Base-by-base conservation (phyloP, 306 rosid species). In the Fragaria iinumae region DNA sequence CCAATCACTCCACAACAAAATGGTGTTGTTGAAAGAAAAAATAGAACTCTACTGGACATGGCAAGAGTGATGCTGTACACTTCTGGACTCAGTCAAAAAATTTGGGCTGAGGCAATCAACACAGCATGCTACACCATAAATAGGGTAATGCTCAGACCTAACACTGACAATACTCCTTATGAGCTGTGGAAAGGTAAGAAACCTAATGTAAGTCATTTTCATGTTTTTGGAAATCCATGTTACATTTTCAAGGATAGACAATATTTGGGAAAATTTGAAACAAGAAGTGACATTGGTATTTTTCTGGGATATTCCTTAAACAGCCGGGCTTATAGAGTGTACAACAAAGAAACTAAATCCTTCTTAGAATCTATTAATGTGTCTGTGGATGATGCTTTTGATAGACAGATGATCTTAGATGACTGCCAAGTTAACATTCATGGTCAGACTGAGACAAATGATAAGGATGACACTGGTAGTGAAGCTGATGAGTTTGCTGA, bases 71-170 rank as follows among this genome's bases (percentile, higher is more conserved):
- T 60, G 66, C 0, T 60, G 0, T 17, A 60, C 27, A 6, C 17
- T 3, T 2, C 38, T 1, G 8, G 25, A 0, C 0, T 60, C 0
- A 4, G 1, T 1, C 0, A 13, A 0, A 60, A 1, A 0, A 3
- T 60, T 4, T 60, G 66, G 66, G 66, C 38, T 2, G 38, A 60
- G 12, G 66, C 66, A 0, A 3, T 27, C 2, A 60, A 11, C 4
- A 59, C 14, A 2, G 38, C 66, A 0, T 60, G 66, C 10, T 27
- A 60, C 11, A 60, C 66, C 0, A 23, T 11, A 0, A 60, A 60
- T 12, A 21, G 39, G 1, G 66, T 27, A 0, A 1, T 47, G 0
- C 17, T 60, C 2, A 12, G 66, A 4, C 9, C 0, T 0, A 4
- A 14, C 1, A 25, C 0, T 3, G 1, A 47, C 4, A 47, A 47